These are phyloP conservation scores for Escovopsis weberi DNA, from an alignment of 2,329 filamentous ascomycete species.

Conservation along the genomic window DNA sequence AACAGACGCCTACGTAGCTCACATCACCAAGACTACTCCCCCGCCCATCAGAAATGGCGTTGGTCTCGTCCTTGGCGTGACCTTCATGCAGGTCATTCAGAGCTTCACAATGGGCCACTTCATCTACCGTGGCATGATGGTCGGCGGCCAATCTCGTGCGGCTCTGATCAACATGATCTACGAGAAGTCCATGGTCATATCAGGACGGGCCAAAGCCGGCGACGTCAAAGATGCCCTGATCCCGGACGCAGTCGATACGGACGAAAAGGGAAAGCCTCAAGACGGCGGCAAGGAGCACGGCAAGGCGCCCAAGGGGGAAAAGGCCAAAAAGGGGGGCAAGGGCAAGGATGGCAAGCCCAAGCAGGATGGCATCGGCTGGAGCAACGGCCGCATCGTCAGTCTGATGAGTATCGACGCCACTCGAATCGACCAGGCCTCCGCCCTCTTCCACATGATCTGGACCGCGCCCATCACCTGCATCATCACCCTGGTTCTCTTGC, in stretches of 20 bases:
- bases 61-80: conserved; percentile 73
- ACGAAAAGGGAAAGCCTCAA: conserved; percentile 27
- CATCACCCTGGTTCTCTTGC: conserved; percentile 63
- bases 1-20: conserved; percentile 59
- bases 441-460: conserved; percentile 87
- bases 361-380: conserved; percentile 61
- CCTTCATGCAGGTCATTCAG: conserved; percentile 70
- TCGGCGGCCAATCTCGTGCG: conserved; percentile 70
- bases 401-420: conserved; percentile 94
- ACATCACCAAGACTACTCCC: conserved; percentile 29
- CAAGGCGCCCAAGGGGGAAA: conserved; percentile 22
- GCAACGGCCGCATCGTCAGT: conserved; percentile 82
- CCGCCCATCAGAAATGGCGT: conserved; percentile 64
- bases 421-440: conserved; percentile 75
- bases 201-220: conserved; percentile 74
- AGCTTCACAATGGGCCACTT: conserved; percentile 79
- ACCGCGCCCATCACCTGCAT: conserved; percentile 66
- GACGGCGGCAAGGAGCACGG: conserved; percentile 22
- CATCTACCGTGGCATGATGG: conserved; percentile 82
- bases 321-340: conserved; percentile 4
- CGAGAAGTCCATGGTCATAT: conserved; percentile 82
- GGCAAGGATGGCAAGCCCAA: conserved; percentile 24
- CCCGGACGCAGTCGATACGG: conserved; percentile 29
- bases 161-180: conserved; percentile 79
- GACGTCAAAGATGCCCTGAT: conserved; percentile 29